Base-by-base conservation (phyloP, 805 yeast species). In the Jamesozyma lodderae region DNA sequence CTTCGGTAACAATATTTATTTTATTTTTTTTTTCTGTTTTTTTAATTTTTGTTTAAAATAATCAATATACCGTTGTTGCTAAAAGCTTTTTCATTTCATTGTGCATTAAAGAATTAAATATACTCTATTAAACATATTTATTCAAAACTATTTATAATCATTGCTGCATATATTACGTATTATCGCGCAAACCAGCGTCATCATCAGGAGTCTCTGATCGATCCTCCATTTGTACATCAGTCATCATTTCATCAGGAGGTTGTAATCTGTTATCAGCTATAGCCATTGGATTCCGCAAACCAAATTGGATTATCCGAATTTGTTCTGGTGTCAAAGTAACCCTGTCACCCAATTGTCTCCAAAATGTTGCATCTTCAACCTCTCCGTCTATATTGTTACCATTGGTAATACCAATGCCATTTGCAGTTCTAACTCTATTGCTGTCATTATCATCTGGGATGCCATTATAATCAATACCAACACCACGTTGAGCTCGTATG, bases 151-250 rank as follows among this genome's bases (percentile, higher is more conserved):
- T 6, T 33, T n/a, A 6, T 15, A 22, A 5, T 18, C n/a, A 22
- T 33, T 23, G 13, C 11, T 49, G n/a, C n/a, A n/a, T n/a, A n/a
- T n/a, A n/a, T n/a, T n/a, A n/a, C n/a, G n/a, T n/a, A n/a, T n/a
- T 10, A 22, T 22, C 28, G 10, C 25, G 11, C n/a, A 11, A 51
- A 25, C 44, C 37, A 20, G 41, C 45, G 38, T 48, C 57, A 32
- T 46, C 58, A 31, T 52, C 60, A 14, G 59, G 59, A 1, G 59
- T 53, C 35, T 46, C 54, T 6, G 59, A 50, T 9, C 45, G 42
- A 36, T 44, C 53, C 35, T 51, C 55, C 14, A 39, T 44, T 29
- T 40, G 46, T 14, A 36, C 17, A 18, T 38, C 42, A 21, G 32
- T 28, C 13, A 20, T 19, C 6, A 17, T 17, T 10, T 16, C 25